phyloP scores from a whole-genome alignment of 768 basidiomycete species.

The Termitomyces heimii region DNA sequence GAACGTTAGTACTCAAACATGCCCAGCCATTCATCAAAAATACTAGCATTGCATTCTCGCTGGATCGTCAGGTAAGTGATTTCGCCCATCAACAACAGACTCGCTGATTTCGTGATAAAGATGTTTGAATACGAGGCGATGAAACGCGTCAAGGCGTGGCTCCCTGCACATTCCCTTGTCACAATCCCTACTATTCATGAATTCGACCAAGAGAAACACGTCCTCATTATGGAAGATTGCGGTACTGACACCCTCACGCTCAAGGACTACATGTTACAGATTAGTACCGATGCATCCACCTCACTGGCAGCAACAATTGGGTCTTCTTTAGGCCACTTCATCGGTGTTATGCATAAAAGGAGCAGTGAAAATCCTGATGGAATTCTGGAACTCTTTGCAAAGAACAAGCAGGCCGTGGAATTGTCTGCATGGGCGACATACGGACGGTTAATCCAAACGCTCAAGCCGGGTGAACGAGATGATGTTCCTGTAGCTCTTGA shows the following conservation, averaged over 20 bases:
- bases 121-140: slow-evolving; percentile 44
- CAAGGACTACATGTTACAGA: slow-evolving; percentile 33
- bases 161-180: slow-evolving; percentile 31
- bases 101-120: slow-evolving; percentile 13
- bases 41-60: slow-evolving; percentile 20
- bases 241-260: slow-evolving; percentile 35
- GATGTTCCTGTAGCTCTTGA: slow-evolving; percentile 24
- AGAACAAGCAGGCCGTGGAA: slow-evolving; percentile 28
- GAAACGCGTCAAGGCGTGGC: slow-evolving; percentile 31
- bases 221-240: slow-evolving; percentile 60
- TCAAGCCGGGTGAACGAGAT: slow-evolving; percentile 17
- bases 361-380: slow-evolving; percentile 21
- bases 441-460: slow-evolving; percentile 31
- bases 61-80: slow-evolving; percentile 47
- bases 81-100: background rate
- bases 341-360: slow-evolving; percentile 47
- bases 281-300: slow-evolving; percentile 22
- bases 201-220: slow-evolving; percentile 42
- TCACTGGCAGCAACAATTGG: slow-evolving; percentile 35
- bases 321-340: slow-evolving; percentile 45
- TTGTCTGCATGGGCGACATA: slow-evolving; percentile 37
- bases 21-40: slow-evolving; percentile 26
- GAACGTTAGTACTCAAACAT: slow-evolving; percentile 54
- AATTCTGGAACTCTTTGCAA: slow-evolving; percentile 28
- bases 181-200: slow-evolving; percentile 43